Base-by-base conservation (phyloP, 23 red algal species). In the Gracilaria gracilis region DNA sequence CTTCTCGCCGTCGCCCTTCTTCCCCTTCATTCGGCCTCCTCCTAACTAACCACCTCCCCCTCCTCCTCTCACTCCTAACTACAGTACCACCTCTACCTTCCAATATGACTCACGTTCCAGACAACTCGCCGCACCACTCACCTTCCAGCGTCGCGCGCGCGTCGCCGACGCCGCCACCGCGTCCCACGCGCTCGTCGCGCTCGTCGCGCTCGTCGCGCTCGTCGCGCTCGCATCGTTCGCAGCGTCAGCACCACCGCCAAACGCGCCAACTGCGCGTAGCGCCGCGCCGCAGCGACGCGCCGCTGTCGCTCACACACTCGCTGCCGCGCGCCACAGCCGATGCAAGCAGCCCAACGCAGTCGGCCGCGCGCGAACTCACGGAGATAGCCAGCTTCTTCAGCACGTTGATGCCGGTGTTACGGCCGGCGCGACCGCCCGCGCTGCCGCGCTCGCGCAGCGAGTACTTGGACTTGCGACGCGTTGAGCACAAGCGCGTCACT, bases 251-350 rank as follows among this genome's bases (percentile, higher is more conserved):
- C 8, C 77, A 23, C 57, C 17, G 16, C 1, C 61, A 9, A 23
- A 24, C 61, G 7, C 34, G 44, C 29, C 82, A 32, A 15, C 36
- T 53, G 32, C 61, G 25, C 58, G 46, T 72, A 9, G 44, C 59
- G 40, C 61, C 59, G 27, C 31, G 46, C 28, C 72, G 72, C 42
- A 46, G 72, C 72, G 72, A 77, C 42, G 72, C 72, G 17, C 72
- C 72, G 21, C 72, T 77, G 9, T 77, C 72, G 21, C 20, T 51
- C 40, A 51, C 39, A n/a, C 72, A 77, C 39, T 28, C 21, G 9
- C 25, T 32, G 2, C 17, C 2, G 9, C n/a, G n/a, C n/a, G n/a
- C n/a, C n/a, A n/a, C n/a, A n/a, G n/a, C n/a, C n/a, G n/a, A 15
- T 23, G 13, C 34, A 11, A 5, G 16, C 69, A 77, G n/a, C 20